A percentile compares a stretch with the other conserved stretches of the same genome.
Evolutionary conservation across 257 asterid genomes (phyloP).

Genomic region (Eustoma russellianum): DNA sequence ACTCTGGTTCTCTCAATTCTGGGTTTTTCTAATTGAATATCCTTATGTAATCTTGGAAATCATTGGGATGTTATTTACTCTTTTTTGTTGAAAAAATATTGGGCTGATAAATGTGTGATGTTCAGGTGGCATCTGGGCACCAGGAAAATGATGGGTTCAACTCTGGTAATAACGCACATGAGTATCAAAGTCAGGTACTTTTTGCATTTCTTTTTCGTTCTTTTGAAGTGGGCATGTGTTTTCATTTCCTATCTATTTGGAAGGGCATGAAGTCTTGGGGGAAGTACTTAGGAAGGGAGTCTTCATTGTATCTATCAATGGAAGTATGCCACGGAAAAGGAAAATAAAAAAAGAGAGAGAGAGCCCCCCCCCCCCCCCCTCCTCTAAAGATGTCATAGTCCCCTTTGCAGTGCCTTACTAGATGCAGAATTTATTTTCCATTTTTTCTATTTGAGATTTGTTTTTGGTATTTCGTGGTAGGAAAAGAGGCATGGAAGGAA

Average conservation of each 20-base stretch:
- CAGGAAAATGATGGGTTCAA: constrained; percentile 25
- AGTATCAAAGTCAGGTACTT: constrained; percentile 19
- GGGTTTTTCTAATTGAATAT: no score
- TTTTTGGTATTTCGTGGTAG: constrained; percentile 21
- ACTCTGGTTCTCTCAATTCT: no score
- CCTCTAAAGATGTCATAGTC: no score
- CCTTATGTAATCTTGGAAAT: background rate
- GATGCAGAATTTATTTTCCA: background rate
- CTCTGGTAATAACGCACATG: constrained; percentile 12
- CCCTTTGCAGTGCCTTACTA: background rate
- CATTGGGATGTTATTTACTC: background rate
- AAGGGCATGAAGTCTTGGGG: no score
- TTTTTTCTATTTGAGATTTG: background rate
- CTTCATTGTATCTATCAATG: no score
- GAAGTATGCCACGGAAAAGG: no score
- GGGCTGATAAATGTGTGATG: constrained; percentile 9
- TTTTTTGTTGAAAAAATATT: background rate
- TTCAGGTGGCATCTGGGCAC: constrained; percentile 65
- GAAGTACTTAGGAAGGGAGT: no score
- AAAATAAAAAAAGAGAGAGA: no score
- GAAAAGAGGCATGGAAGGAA: constrained; percentile 27
- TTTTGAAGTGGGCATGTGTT: background rate
- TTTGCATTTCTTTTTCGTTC: background rate
- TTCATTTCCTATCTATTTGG: background rate
- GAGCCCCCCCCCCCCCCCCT: no score